Base-by-base conservation (phyloP, 2,329 filamentous ascomycete genomes). In the Microsporum ferrugineum region DNA sequence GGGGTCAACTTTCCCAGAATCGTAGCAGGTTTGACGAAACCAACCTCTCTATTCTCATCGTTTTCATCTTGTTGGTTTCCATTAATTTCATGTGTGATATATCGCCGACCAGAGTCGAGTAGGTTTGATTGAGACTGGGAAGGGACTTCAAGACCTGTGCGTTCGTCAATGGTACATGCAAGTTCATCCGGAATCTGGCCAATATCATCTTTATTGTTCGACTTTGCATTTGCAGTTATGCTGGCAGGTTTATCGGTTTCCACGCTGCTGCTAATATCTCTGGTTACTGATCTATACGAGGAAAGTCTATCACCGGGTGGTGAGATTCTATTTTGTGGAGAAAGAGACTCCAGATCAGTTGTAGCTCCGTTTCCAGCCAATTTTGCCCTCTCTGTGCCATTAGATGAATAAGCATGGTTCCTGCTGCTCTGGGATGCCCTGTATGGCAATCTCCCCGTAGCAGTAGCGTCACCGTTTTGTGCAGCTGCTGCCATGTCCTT, bases 1-100 rank as follows among this genome's bases (percentile, higher is more conserved):
- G 86, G 86, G 12, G 83, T 81, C 12, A 96, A 75, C 60, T 83
- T 82, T 5, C 88, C 90, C 1, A 90, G 78, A 2, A 75, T 65
- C 64, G 71, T 71, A 27, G 70, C 70, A 23, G 75, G 70, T 62
- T 73, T 73, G 47, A 68, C 61, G 17, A 74, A 74, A 8, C 67
- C 62, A 12, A 33, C 51, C 10, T 33, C 27, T 29, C 3, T 12
- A 31, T 57, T 55, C 14, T 57, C n/a, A 10, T 51, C 57, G 41
- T 49, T 29, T 7, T 33, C 6, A 34, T 17, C 4, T 2, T 27
- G 17, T 17, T 29, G 43, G 7, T 57, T 39, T 10, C 2, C 43
- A 17, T n/a, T 34, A 29, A 17, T 14, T 1, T 39, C n/a, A 6
- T 45, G 61, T 4, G 38, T 14, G 41, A 38, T 31, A 3, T 59